phyloP scores from a whole-genome alignment of 2,329 filamentous ascomycete genomes.

The Dactylellina leptospora region DNA sequence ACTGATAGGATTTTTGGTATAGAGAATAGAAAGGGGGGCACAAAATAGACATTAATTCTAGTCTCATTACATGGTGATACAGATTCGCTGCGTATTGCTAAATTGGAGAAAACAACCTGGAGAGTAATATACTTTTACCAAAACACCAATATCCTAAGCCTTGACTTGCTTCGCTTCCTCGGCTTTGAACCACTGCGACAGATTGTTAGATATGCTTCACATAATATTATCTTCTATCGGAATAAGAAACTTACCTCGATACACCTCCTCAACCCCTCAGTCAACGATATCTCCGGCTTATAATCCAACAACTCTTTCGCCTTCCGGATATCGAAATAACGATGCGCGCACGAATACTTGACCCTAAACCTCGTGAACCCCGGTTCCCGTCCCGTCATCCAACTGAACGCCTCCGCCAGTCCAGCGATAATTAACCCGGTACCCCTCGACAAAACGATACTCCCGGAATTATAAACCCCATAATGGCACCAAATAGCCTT shows the following conservation, averaged over 20 bases:
- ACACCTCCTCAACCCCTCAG: conserved; percentile 58
- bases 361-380: conserved; percentile 57
- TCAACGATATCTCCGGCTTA: conserved; percentile 56
- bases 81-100: conserved; percentile 14
- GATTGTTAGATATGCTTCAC: conserved; percentile 8
- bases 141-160: conserved; percentile 1
- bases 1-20: too few species aligned
- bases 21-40: not conserved
- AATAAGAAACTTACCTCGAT: conserved; percentile 53
- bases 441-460: conserved; percentile 52
- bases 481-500: conserved; percentile 75
- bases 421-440: conserved; percentile 55
- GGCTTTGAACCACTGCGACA: conserved; percentile 39
- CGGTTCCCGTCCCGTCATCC: conserved; percentile 57
- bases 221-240: not conserved
- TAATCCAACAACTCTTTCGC: conserved; percentile 59
- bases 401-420: conserved; percentile 56
- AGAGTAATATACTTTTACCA: conserved; percentile 9
- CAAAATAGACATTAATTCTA: conserved; percentile 18
- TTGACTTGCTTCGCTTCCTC: conserved; percentile 29
- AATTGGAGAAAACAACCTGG: not conserved
- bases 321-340: conserved; percentile 59
- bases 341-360: conserved; percentile 57
- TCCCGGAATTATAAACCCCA: conserved; percentile 57
- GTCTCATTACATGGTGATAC: conserved; percentile 36